Base-by-base conservation (phyloP, 768 basidiomycete genomes). In the Leccinum boreale region DNA sequence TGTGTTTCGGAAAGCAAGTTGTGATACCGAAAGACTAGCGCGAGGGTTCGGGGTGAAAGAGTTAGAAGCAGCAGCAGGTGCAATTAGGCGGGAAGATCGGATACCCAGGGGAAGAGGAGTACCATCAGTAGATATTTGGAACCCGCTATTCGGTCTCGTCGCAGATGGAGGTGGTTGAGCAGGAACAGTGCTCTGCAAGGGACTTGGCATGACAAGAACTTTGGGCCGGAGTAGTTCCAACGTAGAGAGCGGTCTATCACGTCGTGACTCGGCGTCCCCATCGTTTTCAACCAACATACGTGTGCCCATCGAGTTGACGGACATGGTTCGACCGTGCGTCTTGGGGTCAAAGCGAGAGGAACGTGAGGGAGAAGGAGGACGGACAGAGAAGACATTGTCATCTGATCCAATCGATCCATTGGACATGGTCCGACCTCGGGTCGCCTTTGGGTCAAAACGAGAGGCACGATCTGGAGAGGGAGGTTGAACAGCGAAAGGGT, bases 171-270 rank as follows among this genome's bases (percentile, higher is more conserved):
- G 69, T 17, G 77, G 61, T 21, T 73, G 61, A 26, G 71, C 60
- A 36, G 71, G 64, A 17, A 75, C 66, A 17, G 73, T 65, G 52
- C 78, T 74, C 64, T 94, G 90, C 36, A 96, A 75, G 2, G 92
- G 91, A 59, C 88, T 89, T 10, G 94, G 94, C 94, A 97, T 96
- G 60, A 97, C 85, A 47, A 97, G 85, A n/a, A 94, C 81, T 70
- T 94, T 94, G 1, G 94, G 94, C 21, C 94, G 81, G 63, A 96
- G 78, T 46, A 96, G 77, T 31, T 94, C 90, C 56, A 87, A 62
- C 12, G 89, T 88, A 10, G 90, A 92, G 65, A 84, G 86, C 19
- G 79, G 84, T 36, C 85, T 82, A 45, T 85, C 81, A 75, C 77
- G 54, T 64, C 62, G 63, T 2, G 62, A 66, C 50, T 74, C 71